Evolutionary conservation across 2,329 filamentous ascomycete genomes (phyloP).

Genomic region (Achaetomium macrosporum): DNA sequence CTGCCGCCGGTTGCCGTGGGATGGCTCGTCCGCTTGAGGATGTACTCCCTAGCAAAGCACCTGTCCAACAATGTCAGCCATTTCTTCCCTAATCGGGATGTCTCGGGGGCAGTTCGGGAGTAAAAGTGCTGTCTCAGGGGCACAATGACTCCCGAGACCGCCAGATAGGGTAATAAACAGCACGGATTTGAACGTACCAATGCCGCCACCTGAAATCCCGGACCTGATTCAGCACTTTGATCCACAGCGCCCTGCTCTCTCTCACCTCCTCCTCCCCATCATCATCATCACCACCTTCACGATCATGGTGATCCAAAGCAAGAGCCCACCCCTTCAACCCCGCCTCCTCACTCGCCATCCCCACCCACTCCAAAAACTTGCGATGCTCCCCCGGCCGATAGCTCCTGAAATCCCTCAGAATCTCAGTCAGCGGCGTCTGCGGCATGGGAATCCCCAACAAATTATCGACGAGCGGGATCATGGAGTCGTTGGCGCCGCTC

Average conservation of each 20-base stretch:
- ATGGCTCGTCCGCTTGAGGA: conserved; percentile 69
- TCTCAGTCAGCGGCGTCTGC: conserved; percentile 78
- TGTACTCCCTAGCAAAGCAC: conserved; percentile 81
- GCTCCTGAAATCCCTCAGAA: conserved; percentile 79
- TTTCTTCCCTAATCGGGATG: no score
- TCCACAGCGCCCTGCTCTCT: conserved; percentile 69
- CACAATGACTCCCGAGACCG: no score
- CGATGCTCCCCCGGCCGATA: conserved; percentile 88
- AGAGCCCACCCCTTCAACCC: conserved; percentile 83
- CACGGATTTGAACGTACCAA: no score
- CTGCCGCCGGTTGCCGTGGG: conserved; percentile 75
- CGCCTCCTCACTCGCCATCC: conserved; percentile 41
- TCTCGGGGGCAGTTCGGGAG: no score
- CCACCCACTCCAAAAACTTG: conserved; percentile 71
- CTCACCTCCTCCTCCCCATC: conserved; percentile 88
- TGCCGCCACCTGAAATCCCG: conserved; percentile 78
- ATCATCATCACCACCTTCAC: conserved; percentile 52
- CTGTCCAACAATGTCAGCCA: no score
- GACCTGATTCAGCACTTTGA: conserved; percentile 65
- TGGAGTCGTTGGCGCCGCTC: conserved; percentile 89
- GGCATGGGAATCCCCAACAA: conserved; percentile 84
- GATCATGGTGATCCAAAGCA: conserved; percentile 57
- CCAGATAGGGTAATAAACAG: no score
- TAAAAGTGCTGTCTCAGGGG: no score
- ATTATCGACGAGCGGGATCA: conserved; percentile 86